Evolutionary conservation across 495 filamentous ascomycete genomes (phyloP).

Genomic region (Jackrogersella multiformis): DNA sequence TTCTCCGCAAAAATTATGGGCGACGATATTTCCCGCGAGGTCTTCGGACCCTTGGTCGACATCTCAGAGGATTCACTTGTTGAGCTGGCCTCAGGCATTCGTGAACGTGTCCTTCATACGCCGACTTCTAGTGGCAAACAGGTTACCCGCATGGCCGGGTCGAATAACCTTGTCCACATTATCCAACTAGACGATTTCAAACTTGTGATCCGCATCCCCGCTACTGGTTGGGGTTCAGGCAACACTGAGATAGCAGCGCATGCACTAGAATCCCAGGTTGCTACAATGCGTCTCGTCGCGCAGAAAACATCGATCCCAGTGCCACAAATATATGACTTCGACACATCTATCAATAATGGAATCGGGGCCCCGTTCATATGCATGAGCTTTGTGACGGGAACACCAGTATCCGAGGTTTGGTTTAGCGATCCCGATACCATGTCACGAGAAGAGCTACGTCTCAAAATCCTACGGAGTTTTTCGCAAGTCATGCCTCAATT

Average conservation of each 20-base stretch:
- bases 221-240: constrained; percentile 31
- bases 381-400: constrained; percentile 39
- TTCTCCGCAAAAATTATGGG: too few relatives aligned
- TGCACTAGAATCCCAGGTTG: constrained; percentile 40
- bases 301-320: constrained; percentile 37
- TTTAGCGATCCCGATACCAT: not conserved
- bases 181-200: constrained; percentile 31
- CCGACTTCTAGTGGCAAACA: not conserved
- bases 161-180: constrained; percentile 39
- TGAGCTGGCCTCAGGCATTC: constrained; percentile 20
- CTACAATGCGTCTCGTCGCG: constrained; percentile 40
- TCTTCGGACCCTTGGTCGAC: constrained; percentile 17
- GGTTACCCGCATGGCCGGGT: constrained; percentile 6
- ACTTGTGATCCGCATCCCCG: constrained; percentile 42
- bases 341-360: constrained; percentile 33
- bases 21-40: too few relatives aligned
- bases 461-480: constrained; percentile 16
- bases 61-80: constrained; percentile 21
- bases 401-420: constrained; percentile 20
- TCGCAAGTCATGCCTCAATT: constrained; percentile 21
- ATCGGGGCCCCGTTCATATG: constrained; percentile 42
- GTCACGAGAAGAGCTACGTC: constrained; percentile 4
- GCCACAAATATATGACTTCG: constrained; percentile 38
- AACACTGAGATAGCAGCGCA: constrained; percentile 30
- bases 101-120: constrained; percentile 3